These are phyloP conservation scores for Trichosporon faecale DNA, from an alignment of 1,284 basidiomycete genomes.

Conservation along the genomic window DNA sequence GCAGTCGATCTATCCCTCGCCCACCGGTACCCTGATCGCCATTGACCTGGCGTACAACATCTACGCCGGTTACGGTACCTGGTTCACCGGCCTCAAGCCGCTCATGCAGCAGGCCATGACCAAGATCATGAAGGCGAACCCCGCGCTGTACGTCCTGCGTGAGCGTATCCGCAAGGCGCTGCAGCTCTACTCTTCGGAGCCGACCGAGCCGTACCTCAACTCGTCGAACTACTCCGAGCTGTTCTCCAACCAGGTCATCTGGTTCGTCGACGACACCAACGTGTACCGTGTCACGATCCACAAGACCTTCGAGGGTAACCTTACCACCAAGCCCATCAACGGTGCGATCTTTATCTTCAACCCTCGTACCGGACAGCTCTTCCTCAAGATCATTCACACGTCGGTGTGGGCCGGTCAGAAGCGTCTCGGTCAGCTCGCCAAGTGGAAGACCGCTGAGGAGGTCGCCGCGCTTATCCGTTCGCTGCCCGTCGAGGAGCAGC, in stretches of 20 bases:
- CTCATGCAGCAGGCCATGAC: conserved; percentile 98
- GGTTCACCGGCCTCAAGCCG: conserved; percentile 99
- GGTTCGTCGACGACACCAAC: conserved; percentile 99
- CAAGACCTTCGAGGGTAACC: conserved; percentile 99
- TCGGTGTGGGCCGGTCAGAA: conserved; percentile 99
- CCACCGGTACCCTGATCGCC: conserved; percentile 96
- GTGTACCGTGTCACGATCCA: conserved; percentile 99
- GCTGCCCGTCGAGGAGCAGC: conserved; percentile 97
- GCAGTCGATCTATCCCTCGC: conserved; percentile 97
- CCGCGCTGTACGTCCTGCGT: conserved; percentile 94
- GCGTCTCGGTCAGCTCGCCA: conserved; percentile 97
- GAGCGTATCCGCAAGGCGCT: conserved; percentile 99
- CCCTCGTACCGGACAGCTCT: conserved; percentile 95
- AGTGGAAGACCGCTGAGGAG: conserved; percentile 98
- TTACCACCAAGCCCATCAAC: conserved; percentile 99
- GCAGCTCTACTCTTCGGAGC: conserved; percentile 97
- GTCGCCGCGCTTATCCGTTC: conserved; percentile 96
- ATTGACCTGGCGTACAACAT: conserved; percentile 96
- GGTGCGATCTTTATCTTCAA: conserved; percentile 99
- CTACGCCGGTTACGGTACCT: conserved; percentile 99
- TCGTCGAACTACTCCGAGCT: conserved; percentile 84
- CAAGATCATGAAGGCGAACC: conserved; percentile 83
- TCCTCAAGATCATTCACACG: conserved; percentile 99
- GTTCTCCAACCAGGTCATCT: conserved; percentile 99
- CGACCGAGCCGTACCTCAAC: conserved; percentile 98